Percentiles rank a stretch among this genome's conserved stretches.
phyloP scores from a whole-genome alignment of 2,329 filamentous ascomycete genomes.

The Fusarium nygamai region DNA sequence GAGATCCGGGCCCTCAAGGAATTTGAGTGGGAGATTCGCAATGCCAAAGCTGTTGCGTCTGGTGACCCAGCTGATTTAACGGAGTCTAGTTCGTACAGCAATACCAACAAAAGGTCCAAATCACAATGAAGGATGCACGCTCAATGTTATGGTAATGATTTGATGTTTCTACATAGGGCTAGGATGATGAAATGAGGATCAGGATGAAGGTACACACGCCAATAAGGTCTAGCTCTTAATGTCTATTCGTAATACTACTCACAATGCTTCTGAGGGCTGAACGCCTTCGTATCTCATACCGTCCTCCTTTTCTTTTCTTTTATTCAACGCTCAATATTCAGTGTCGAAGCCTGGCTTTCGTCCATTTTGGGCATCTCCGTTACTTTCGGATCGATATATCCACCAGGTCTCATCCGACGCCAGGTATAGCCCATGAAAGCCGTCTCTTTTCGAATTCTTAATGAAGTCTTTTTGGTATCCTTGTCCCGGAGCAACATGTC shows the following conservation, averaged over 20 bases:
- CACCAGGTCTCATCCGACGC: conserved; percentile 59
- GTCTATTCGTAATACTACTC: conserved; percentile 41
- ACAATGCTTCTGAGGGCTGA: conserved; percentile 1
- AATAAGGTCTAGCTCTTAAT: conserved; percentile 38
- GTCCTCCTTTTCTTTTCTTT: not conserved
- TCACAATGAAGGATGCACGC: conserved; percentile 23
- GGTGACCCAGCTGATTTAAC: conserved; percentile 41
- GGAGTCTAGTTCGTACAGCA: conserved; percentile 25
- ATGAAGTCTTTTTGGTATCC: conserved; percentile 69
- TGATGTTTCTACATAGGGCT: conserved; percentile 27
- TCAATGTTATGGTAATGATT: conserved; percentile 25
- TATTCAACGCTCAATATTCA: not conserved
- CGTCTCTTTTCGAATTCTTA: conserved; percentile 82
- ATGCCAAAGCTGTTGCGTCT: conserved; percentile 63
- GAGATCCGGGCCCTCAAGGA: conserved; percentile 87
- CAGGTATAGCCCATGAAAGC: conserved; percentile 95
- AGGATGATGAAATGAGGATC: conserved; percentile 36
- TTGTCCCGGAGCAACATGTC: conserved; percentile 85
- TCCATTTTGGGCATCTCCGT: not conserved
- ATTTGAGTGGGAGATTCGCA: conserved; percentile 92
- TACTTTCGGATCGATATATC: conserved; percentile 40
- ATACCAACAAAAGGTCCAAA: conserved; percentile 21
- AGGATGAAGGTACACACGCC: conserved; percentile 26
- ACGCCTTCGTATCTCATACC: not conserved
- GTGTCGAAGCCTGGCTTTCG: not conserved